Base-by-base conservation (phyloP, 2,329 filamentous ascomycete species). In the Xylaria sp. region DNA sequence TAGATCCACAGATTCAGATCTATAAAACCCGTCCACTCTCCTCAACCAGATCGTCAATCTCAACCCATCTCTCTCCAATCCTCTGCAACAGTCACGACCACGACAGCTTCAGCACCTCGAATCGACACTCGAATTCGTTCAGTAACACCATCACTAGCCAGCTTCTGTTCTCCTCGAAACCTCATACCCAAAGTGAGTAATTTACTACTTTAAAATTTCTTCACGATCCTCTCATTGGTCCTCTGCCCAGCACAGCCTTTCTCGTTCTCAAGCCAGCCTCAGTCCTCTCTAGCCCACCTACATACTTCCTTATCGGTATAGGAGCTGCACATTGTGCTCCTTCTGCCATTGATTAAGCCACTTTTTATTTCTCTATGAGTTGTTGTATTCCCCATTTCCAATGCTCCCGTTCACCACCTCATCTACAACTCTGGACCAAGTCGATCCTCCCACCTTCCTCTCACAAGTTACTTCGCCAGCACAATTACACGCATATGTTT, bases 121-220 rank as follows among this genome's bases (percentile, higher is more conserved):
- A 25, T 55, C 51, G 16, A 53, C 12, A 51, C 8, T 32, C 21
- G 5, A 10, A 9, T 18, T 8, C 25, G 5, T 16, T 51, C 48
- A 51, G n/a, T 27, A 55, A 60, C 9, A 65, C 29, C 23, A 13
- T 32, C 2, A 12, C 2, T 13, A 44, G 6, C 35, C 65, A 60
- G 58, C 37, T 27, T 23, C 47, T 27, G 12, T 29, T 42, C 18
- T 21, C 25, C 42, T 35, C n/a, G 13, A 8, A 37, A 37, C 44
- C 35, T 44, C 44, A 55, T 13, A 32, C 63, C 5, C 57, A 61
- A 68, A 42, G 66, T 68, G 23, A 44, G 58, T 63, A 9, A 5
- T 55, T 47, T 10, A 16, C 13, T 63, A 16, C 6, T 55, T 47
- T 10, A 21, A 8, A n/a, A 21, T 5, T 16, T n/a, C 9, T 50